phyloP scores from a whole-genome alignment of 768 basidiomycete genomes.

The Thelephora aurantiotincta region DNA sequence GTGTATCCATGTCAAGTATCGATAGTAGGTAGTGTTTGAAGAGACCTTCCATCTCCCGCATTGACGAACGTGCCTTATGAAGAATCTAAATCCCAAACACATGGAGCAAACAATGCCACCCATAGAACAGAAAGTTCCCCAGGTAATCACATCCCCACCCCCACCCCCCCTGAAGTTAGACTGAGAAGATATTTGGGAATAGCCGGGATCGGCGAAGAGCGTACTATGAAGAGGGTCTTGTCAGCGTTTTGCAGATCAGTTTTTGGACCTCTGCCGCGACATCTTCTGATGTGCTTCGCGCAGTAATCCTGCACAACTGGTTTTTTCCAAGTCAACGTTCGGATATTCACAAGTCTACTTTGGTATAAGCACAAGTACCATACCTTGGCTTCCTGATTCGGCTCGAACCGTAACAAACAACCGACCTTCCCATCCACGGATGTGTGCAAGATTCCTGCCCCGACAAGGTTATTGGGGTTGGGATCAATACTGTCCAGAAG shows the following conservation, averaged over 20 bases:
- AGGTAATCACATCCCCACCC: no score
- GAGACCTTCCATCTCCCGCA: no score
- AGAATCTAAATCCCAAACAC: no score
- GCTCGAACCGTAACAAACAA: slow-evolving; percentile 84
- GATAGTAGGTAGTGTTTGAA: no score
- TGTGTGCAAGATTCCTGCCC: slow-evolving; percentile 93
- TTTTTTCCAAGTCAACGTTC: neutral
- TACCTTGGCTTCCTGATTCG: slow-evolving; percentile 92
- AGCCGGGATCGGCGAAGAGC: no score
- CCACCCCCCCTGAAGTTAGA: no score
- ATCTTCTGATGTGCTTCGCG: slow-evolving; percentile 89
- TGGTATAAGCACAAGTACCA: slow-evolving; percentile 7
- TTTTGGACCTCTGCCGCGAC: slow-evolving; percentile 64
- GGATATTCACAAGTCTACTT: neutral
- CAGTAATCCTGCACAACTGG: slow-evolving; percentile 83
- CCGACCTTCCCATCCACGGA: slow-evolving; percentile 90
- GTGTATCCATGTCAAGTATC: no score
- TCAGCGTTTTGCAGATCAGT: slow-evolving; percentile 26
- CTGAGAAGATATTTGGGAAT: no score
- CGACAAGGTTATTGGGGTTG: slow-evolving; percentile 86
- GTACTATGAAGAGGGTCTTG: neutral
- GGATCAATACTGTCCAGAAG: slow-evolving; percentile 80
- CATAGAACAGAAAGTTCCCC: no score
- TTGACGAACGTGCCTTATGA: no score
- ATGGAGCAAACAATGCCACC: no score